These are phyloP conservation scores for Candida maesae DNA, from an alignment of 805 yeast species.

Conservation along the genomic window DNA sequence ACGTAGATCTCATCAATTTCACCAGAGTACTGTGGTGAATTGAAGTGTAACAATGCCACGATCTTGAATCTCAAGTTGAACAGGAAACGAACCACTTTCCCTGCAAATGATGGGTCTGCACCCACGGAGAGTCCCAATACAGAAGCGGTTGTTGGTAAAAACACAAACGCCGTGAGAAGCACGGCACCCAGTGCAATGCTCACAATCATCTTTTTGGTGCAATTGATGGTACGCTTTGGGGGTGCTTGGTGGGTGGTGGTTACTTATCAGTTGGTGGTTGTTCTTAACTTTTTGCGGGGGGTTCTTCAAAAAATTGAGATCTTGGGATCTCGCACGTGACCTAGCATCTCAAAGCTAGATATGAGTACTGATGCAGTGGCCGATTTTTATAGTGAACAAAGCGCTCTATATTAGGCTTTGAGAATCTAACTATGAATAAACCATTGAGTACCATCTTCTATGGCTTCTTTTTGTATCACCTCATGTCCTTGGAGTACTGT, in stretches of 20 bases:
- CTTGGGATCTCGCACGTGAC: no score
- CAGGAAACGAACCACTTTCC: conserved; percentile 3
- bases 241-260: no score
- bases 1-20: conserved; percentile 12
- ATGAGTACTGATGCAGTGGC: neutral
- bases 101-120: conserved; percentile 4
- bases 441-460: no score
- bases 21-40: conserved; percentile 9
- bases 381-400: neutral
- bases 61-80: conserved; percentile 16
- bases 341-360: no score
- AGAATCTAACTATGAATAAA: no score
- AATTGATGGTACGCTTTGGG: no score
- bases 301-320: no score
- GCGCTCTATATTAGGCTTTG: no score
- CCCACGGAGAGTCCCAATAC: conserved; percentile 1
- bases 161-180: conserved; percentile 4
- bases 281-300: no score
- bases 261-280: no score
- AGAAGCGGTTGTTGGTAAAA: conserved; percentile 1
- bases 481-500: neutral
- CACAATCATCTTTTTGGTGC: no score
- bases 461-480: neutral
- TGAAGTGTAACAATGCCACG: conserved; percentile 7
- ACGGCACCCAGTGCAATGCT: neutral